phyloP scores from a whole-genome alignment of 2,329 filamentous ascomycete genomes.

The Nigrospora sphaerica region DNA sequence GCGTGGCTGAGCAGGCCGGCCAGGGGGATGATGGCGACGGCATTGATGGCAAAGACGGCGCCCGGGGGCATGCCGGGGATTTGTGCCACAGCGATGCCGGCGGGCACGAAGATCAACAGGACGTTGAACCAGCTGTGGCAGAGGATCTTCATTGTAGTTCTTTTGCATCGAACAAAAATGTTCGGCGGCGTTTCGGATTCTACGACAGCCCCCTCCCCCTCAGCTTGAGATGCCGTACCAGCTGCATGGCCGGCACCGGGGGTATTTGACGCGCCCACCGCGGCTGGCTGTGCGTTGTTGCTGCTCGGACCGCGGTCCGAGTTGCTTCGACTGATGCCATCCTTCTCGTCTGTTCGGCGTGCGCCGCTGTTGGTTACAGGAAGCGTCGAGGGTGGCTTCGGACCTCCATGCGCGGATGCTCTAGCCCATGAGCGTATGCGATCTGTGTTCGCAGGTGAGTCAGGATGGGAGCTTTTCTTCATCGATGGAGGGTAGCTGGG shows the following conservation, averaged over 20 bases:
- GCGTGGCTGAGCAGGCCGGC: constrained; percentile 66
- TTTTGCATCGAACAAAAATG: constrained; percentile 27
- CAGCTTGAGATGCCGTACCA: constrained; percentile 35
- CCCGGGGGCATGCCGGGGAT: constrained; percentile 46
- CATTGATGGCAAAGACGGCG: constrained; percentile 67
- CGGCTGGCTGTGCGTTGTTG: not conserved
- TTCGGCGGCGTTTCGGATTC: constrained; percentile 14
- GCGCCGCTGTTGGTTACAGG: constrained; percentile 22
- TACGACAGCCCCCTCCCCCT: constrained; percentile 53
- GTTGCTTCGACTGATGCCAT: constrained; percentile 11
- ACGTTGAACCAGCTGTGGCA: constrained; percentile 73
- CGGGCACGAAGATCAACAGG: constrained; percentile 69
- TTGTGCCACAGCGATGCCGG: constrained; percentile 62
- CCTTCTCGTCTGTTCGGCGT: constrained; percentile 12
- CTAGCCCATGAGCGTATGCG: constrained; percentile 48
- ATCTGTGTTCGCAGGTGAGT: constrained; percentile 44
- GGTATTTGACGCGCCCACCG: constrained; percentile 9
- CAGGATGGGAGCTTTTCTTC: constrained; percentile 48
- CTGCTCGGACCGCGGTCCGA: constrained; percentile 13
- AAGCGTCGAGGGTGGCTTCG: constrained; percentile 27
- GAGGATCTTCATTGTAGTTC: constrained; percentile 53
- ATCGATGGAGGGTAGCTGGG: constrained; percentile 41
- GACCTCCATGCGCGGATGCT: constrained; percentile 48
- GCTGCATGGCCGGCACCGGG: constrained; percentile 25
- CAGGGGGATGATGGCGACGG: constrained; percentile 67